phyloP scores from a whole-genome alignment of 345 rosid species.

The Gossypium stocksii region DNA sequence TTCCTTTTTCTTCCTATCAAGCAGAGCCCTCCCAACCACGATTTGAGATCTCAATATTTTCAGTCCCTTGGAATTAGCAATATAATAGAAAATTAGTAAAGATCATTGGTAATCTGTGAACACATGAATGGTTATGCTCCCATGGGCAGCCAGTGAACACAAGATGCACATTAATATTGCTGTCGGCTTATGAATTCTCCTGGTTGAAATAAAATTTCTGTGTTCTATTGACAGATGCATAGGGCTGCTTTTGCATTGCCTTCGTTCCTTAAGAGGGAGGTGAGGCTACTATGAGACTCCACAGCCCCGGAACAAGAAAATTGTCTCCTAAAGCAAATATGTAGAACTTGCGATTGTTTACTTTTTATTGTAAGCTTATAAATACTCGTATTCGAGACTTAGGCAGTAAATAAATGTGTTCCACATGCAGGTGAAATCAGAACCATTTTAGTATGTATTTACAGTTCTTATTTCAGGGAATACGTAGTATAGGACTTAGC shows the following conservation, averaged over 20 bases:
- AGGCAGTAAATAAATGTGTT: neutral
- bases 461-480: neutral
- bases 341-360: neutral
- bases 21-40: neutral
- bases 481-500: neutral
- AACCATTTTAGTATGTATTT: neutral
- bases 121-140: neutral
- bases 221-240: conserved; percentile 58
- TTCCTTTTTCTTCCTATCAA: neutral
- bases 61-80: neutral
- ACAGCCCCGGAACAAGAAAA: conserved; percentile 8
- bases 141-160: neutral
- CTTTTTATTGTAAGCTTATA: neutral
- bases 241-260: conserved; percentile 86
- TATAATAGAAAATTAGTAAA: neutral
- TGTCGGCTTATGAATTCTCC: neutral
- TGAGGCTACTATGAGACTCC: conserved; percentile 35
- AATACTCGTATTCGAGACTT: neutral
- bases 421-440: neutral
- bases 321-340: conserved; percentile 8
- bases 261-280: conserved; percentile 73
- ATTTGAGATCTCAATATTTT: neutral
- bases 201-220: neutral
- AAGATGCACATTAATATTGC: neutral
- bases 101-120: neutral